Conservation (phyloP, 768 basidiomycete genomes). For the Hypholoma fasciculare region DNA sequence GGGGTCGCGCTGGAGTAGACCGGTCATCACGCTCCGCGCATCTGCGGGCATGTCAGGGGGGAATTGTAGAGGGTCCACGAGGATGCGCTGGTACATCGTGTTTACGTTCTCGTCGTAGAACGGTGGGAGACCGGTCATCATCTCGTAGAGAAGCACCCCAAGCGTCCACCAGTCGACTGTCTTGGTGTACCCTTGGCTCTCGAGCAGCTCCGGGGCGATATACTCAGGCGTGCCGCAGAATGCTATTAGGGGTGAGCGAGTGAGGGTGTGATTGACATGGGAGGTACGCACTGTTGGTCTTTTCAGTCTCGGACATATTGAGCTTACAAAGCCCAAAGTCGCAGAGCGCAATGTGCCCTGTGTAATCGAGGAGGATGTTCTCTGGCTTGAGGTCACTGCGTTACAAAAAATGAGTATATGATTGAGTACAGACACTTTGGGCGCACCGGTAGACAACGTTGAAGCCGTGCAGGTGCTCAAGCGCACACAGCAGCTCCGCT, state of each 20-base stretch:
- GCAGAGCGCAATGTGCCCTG: slow-evolving; percentile 96
- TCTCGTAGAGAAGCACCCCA: slow-evolving; percentile 94
- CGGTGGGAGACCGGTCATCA: slow-evolving; percentile 97
- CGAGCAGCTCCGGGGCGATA: slow-evolving; percentile 95
- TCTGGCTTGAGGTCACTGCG: slow-evolving; percentile 93
- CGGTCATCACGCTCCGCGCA: slow-evolving; percentile 86
- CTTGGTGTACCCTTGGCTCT: slow-evolving; percentile 96
- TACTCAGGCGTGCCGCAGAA: slow-evolving; percentile 99
- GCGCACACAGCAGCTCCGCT: slow-evolving; percentile 91
- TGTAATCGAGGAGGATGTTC: slow-evolving; percentile 96
- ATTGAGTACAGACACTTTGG: not conserved
- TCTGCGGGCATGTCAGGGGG: slow-evolving; percentile 86
- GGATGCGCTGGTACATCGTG: slow-evolving; percentile 95
- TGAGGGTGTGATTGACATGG: slow-evolving; percentile 1
- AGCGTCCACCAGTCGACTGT: slow-evolving; percentile 99
- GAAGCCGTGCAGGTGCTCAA: slow-evolving; percentile 96
- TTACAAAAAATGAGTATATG: not conserved
- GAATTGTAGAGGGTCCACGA: slow-evolving; percentile 91
- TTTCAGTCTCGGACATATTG: slow-evolving; percentile 97
- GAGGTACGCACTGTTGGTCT: slow-evolving; percentile 81
- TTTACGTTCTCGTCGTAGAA: slow-evolving; percentile 99
- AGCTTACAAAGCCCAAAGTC: slow-evolving; percentile 97
- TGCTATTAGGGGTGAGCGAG: slow-evolving; percentile 40
- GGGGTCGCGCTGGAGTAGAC: slow-evolving; percentile 88
- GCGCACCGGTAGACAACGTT: slow-evolving; percentile 95